A percentile compares a stretch with the other conserved stretches of the same genome.
These are phyloP conservation scores for Dryadomyces quercivorus DNA, from an alignment of 2,329 filamentous ascomycete genomes.

Conservation along the genomic window DNA sequence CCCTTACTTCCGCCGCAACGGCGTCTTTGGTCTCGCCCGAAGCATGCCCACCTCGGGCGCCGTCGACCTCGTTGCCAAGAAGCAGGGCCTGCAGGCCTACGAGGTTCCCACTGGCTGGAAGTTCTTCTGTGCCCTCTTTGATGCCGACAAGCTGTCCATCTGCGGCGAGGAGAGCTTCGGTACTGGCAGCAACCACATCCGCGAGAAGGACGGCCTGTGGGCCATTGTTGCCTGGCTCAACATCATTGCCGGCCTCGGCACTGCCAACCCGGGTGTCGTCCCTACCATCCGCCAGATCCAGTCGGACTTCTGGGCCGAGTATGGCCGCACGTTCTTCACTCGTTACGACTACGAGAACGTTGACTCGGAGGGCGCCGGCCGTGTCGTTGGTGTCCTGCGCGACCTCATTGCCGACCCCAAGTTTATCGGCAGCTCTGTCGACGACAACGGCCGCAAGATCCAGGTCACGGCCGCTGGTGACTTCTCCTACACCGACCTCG, in stretches of 20 bases:
- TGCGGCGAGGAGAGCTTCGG: conserved; percentile 98
- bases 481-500: conserved; percentile 98
- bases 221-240: conserved; percentile 96
- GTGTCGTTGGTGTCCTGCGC: conserved; percentile 72
- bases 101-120: conserved; percentile 99
- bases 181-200: conserved; percentile 96
- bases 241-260: conserved; percentile 89
- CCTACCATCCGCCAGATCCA: conserved; percentile 95
- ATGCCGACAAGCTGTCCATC: conserved; percentile 91
- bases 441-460: conserved; percentile 40
- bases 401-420: conserved; percentile 60
- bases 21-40: conserved; percentile 86
- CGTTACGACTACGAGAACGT: conserved; percentile 97
- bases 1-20: conserved; percentile 96
- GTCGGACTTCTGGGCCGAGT: conserved; percentile 90
- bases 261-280: conserved; percentile 64
- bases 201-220: conserved; percentile 98
- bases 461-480: conserved; percentile 85
- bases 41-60: conserved; percentile 97
- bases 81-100: conserved; percentile 81
- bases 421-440: conserved; percentile 75
- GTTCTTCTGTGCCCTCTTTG: conserved; percentile 95
- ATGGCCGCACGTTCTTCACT: conserved; percentile 97
- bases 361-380: conserved; percentile 79
- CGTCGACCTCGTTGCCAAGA: conserved; percentile 90